Evolutionary conservation across 331 rosid genomes (phyloP).

Genomic region (Stylosanthes scabra): DNA sequence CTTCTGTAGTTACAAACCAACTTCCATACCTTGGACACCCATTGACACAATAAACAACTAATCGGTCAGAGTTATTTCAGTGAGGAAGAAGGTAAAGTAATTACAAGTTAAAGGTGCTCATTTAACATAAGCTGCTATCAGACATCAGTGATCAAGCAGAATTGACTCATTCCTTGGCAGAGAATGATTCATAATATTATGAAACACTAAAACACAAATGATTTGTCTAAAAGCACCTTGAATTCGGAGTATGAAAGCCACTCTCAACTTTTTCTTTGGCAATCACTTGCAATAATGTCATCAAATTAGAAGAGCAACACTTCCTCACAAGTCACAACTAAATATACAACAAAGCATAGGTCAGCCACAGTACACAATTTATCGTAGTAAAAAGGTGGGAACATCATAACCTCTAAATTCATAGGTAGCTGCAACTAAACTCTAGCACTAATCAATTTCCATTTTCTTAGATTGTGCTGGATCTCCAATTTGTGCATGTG

Average conservation of each 20-base stretch:
- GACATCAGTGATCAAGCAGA: not conserved
- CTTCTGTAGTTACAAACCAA: too few relatives aligned
- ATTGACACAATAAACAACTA: not conserved
- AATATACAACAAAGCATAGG: not conserved
- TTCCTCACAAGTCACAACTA: not conserved
- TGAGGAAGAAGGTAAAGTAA: not conserved
- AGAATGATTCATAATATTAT: constrained; percentile 8
- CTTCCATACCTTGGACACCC: too few relatives aligned
- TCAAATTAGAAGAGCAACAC: not conserved
- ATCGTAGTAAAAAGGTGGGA: not conserved
- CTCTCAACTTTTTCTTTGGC: not conserved
- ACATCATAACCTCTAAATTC: not conserved
- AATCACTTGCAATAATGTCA: not conserved
- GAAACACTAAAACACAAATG: not conserved
- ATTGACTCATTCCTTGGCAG: constrained; percentile 7
- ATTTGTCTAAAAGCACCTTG: not conserved
- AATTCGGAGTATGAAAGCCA: not conserved
- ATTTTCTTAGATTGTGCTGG: not conserved
- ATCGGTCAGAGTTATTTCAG: not conserved
- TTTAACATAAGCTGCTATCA: not conserved
- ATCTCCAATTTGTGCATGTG: not conserved
- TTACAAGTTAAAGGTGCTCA: constrained; percentile 1
- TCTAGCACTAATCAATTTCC: not conserved
- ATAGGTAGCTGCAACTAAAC: constrained; percentile 3
- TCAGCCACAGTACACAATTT: not conserved